Base-by-base conservation (phyloP, 1,139 yeast species). In the Saccharomyces hybrid region DNA sequence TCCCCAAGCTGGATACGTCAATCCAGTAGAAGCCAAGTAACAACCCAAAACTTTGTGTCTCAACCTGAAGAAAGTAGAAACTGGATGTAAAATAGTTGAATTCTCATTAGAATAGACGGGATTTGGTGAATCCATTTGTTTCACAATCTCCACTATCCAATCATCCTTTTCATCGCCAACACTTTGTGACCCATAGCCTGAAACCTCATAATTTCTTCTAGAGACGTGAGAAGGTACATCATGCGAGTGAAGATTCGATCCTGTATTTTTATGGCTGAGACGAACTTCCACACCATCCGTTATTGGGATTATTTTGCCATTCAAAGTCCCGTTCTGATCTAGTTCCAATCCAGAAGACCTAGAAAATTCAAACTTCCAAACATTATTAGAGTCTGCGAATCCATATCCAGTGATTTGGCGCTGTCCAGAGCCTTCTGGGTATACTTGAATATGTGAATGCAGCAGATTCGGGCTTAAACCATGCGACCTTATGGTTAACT, bases 351-450 rank as follows among this genome's bases (percentile, higher is more conserved):
- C 58, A 3, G 70, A 63, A 3, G 65, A 64, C 63, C 81, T 71
- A 1, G 80, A 67, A 59, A 76, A 79, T 59, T 81, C 81, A 49
- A 86, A 63, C 23, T 77, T 58, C 78, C 86, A 86, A 52, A 81
- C 76, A 66, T 86, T 86, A 66, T 86, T 86, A 28, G 73, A 73
- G 68, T 86, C 95, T 56, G 84, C 82, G 67, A 78, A 83, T 0
- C 89, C 89, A 68, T 86, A 86, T 1, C 89, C 86, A 3, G 95
- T 86, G 19, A 86, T 70, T 69, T 86, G 95, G 59, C 82, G 84
- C 67, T 86, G 91, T 55, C 79, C 78, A 0, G 90, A 84, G 0
- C 93, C 95, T 38, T 75, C 83, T 4, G 93, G 95, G 63, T 85
- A 86, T 2, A 70, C 60, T 63, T 84, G 89, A 3, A 70, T 71